phyloP scores from a whole-genome alignment of 129 eudicot genomes.

The Centaurea solstitialis region DNA sequence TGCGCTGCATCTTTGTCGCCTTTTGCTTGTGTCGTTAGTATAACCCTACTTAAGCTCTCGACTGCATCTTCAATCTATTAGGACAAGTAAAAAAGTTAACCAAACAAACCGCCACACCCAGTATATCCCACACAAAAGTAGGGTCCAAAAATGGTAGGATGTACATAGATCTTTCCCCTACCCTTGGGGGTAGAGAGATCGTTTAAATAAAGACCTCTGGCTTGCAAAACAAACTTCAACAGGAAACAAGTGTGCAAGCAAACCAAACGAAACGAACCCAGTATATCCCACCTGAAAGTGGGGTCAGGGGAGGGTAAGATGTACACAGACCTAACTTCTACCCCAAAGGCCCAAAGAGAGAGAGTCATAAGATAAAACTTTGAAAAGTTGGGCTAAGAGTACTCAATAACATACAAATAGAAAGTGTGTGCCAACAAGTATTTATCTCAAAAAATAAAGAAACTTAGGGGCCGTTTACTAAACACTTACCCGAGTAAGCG shows the following conservation, averaged over 20 bases:
- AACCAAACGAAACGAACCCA: neutral
- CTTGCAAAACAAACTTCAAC: too few relatives aligned
- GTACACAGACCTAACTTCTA: neutral
- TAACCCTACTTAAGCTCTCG: constrained; percentile 80
- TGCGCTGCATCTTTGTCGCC: constrained; percentile 85
- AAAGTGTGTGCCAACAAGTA: neutral
- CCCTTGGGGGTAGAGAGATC: too few relatives aligned
- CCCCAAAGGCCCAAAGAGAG: neutral
- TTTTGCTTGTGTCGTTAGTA: constrained; percentile 87
- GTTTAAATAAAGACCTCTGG: too few relatives aligned
- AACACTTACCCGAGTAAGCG: too few relatives aligned
- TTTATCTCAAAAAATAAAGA: neutral
- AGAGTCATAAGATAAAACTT: neutral
- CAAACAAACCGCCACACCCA: neutral
- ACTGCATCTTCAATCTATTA: constrained; percentile 76
- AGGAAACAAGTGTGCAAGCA: neutral
- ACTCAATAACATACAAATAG: neutral
- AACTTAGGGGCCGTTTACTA: too few relatives aligned
- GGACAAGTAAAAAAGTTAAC: neutral
- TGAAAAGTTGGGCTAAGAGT: neutral
- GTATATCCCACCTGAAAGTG: neutral
- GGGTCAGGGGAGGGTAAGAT: neutral
- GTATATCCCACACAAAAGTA: too few relatives aligned
- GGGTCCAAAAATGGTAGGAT: too few relatives aligned
- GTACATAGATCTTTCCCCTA: too few relatives aligned